Evolutionary conservation across 1,139 yeast genomes (phyloP), one percentile per base, ranked within the genome.

Genomic region (Chernovozyma sophiae-reginae): DNA sequence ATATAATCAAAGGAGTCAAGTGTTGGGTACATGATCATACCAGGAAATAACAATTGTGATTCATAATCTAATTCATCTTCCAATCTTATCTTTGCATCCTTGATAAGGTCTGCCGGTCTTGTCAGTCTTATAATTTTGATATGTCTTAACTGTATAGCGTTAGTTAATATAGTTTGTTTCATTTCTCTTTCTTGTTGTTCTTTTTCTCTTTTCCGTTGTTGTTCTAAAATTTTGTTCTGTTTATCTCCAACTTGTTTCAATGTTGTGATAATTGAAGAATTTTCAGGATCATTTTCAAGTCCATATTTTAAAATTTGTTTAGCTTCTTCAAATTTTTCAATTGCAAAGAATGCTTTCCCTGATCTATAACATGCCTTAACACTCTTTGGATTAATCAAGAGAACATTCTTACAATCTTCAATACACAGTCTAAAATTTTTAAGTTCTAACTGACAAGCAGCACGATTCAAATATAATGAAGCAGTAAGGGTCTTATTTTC

Each of bases 391-490:
- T 87, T 90, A 3, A 77, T 51, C 32, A 66, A 57, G 42, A 94
- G 61, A 4, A 87, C 92, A 37, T 71, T 72, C 48, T 82, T 81
- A 55, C 96, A 86, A 58, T 92, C 97, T 44, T 83, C 86, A 45
- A 92, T 82, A 54, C 96, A 86, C 38, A 78, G 69, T 60, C 98
- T 75, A 58, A 79, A 92, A 58, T 94, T 94, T 49, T 81, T 81
- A 45, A 86, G 58, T 52, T 85, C 96, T 45, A 92, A 65, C 50
- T 92, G 86, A 59, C 97, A 86, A 1, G 96, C 97, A 2, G 97
- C 96, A 43, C 96, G 73, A 57, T 94, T 92, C 38, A 83, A 66
- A 45, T 72, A 78, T 35, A 92, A 68, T 0, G 92, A 79, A 33
- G 89, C 64, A 4, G 49, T 40, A 14, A 33, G 27, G 4, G 16